These are phyloP conservation scores for Aureobasidium sp. DNA, from an alignment of 2,329 filamentous ascomycete genomes.

Conservation along the genomic window DNA sequence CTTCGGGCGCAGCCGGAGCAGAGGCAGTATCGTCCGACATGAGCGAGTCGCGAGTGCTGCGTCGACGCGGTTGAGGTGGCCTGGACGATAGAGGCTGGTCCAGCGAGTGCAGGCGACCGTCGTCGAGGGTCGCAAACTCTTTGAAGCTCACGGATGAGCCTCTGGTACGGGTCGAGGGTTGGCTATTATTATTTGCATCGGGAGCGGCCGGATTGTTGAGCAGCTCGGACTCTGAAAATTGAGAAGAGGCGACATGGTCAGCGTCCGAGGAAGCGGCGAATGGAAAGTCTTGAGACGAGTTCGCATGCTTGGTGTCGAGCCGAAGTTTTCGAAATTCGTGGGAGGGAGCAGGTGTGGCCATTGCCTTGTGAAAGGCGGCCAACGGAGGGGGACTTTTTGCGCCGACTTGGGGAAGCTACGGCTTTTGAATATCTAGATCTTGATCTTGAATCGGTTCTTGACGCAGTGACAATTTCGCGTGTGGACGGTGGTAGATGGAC, in stretches of 20 bases:
- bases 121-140: conserved; percentile 34
- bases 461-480: background rate
- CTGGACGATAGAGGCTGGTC: conserved; percentile 34
- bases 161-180: conserved; percentile 20
- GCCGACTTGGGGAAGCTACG: background rate
- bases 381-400: background rate
- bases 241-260: conserved; percentile 12
- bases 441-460: background rate
- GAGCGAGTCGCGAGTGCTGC: conserved; percentile 4
- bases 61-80: background rate
- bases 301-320: conserved; percentile 4
- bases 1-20: conserved; percentile 10
- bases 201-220: background rate
- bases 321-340: conserved; percentile 12
- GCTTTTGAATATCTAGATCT: background rate
- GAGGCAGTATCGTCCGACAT: conserved; percentile 8
- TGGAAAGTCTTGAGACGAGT: conserved; percentile 2
- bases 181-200: background rate
- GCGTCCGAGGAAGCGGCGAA: conserved; percentile 3
- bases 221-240: conserved; percentile 1
- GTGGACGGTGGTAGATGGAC: background rate
- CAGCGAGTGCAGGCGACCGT: conserved; percentile 32
- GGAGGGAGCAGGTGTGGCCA: conserved; percentile 10
- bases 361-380: conserved; percentile 2
- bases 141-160: conserved; percentile 37